These are phyloP conservation scores for Tylopilus subfusipes DNA, from an alignment of 768 basidiomycete genomes.

Conservation along the genomic window DNA sequence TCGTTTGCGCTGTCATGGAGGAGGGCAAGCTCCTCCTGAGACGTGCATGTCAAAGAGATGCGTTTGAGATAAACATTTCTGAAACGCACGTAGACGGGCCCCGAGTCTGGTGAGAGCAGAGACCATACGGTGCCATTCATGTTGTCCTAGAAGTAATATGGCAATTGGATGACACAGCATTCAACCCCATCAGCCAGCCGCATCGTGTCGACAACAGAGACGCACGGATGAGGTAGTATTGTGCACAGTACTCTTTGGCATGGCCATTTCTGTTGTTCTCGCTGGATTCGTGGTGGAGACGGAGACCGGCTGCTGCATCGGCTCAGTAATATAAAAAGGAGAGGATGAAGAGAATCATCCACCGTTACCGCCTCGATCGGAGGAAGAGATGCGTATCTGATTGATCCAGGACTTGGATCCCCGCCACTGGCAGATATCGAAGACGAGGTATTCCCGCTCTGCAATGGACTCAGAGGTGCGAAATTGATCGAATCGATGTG, in stretches of 20 bases:
- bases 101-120: slow-evolving; percentile 3
- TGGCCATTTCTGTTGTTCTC: slow-evolving; percentile 12
- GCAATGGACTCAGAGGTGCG: slow-evolving; percentile 9
- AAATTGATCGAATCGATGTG: background rate
- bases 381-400: slow-evolving; percentile 5
- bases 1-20: slow-evolving; percentile 25
- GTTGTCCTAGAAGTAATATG: slow-evolving; percentile 8
- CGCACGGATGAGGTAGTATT: slow-evolving; percentile 5
- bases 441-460: slow-evolving; percentile 16
- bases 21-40: slow-evolving; percentile 32
- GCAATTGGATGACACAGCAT: too few relatives aligned
- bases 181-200: background rate
- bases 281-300: background rate
- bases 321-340: slow-evolving; percentile 9
- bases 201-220: background rate
- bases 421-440: slow-evolving; percentile 9
- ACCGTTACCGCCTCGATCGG: slow-evolving; percentile 16
- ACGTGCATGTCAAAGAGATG: background rate
- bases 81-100: slow-evolving; percentile 22
- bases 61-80: background rate
- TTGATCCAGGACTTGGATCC: slow-evolving; percentile 7
- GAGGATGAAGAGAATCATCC: slow-evolving; percentile 3
- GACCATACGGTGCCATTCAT: slow-evolving; percentile 3
- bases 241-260: slow-evolving; percentile 5
- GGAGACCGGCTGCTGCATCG: slow-evolving; percentile 8